These are phyloP conservation scores for Trichoderma harzianum DNA, from an alignment of 2,329 filamentous ascomycete genomes.

Conservation along the genomic window DNA sequence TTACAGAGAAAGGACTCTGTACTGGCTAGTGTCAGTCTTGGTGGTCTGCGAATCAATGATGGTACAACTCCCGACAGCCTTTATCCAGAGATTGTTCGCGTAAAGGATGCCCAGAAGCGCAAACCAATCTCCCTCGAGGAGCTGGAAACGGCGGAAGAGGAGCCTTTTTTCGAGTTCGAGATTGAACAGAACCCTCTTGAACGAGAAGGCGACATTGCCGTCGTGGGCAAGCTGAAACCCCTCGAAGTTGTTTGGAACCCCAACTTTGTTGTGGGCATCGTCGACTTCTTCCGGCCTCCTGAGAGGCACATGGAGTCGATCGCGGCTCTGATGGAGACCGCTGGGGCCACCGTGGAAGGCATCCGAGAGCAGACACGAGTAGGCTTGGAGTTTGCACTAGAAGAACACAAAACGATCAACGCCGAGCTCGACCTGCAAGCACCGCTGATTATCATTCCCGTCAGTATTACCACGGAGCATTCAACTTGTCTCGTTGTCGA, in stretches of 20 bases:
- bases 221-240: conserved; percentile 88
- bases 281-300: conserved; percentile 93
- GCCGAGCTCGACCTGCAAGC: conserved; percentile 93
- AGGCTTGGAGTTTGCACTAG: conserved; percentile 90
- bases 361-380: conserved; percentile 93
- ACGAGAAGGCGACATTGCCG: conserved; percentile 82
- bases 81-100: conserved; percentile 90
- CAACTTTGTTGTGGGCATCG: conserved; percentile 83
- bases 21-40: conserved; percentile 82
- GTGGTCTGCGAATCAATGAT: conserved; percentile 90
- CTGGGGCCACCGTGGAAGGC: conserved; percentile 92
- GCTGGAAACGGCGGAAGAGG: conserved; percentile 50
- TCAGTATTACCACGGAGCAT: conserved; percentile 77
- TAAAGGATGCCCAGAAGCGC: conserved; percentile 72
- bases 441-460: conserved; percentile 91
- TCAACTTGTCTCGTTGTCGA: conserved; percentile 92
- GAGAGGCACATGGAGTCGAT: conserved; percentile 99
- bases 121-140: conserved; percentile 53
- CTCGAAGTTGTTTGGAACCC: conserved; percentile 98
- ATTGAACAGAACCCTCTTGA: conserved; percentile 96
- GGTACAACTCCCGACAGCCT: conserved; percentile 88
- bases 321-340: conserved; percentile 88
- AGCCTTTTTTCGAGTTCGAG: conserved; percentile 88
- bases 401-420: conserved; percentile 98
- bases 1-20: conserved; percentile 88